phyloP scores from a whole-genome alignment of 495 filamentous ascomycete genomes.

The Tuber indicum region DNA sequence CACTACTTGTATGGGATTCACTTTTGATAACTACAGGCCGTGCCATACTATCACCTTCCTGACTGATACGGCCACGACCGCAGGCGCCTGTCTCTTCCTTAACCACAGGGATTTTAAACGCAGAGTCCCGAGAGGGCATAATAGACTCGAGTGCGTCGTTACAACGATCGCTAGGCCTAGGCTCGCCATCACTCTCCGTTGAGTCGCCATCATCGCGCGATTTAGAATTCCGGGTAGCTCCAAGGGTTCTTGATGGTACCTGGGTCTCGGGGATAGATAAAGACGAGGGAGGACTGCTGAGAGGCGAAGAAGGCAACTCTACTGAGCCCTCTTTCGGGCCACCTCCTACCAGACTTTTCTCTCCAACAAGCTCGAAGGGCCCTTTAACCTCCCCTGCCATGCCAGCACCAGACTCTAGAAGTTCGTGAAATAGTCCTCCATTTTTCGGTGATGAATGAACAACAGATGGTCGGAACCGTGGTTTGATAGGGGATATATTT shows the following conservation, averaged over 20 bases:
- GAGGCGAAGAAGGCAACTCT: slow-evolving; percentile 1
- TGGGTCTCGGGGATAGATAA: slow-evolving; percentile 25
- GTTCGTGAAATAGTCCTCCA: slow-evolving; percentile 17
- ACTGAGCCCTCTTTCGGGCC: neutral
- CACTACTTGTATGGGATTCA: slow-evolving; percentile 27
- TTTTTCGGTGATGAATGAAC: slow-evolving; percentile 8
- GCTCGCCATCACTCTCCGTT: slow-evolving; percentile 23
- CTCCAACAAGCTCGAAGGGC: neutral
- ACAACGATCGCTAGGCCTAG: neutral
- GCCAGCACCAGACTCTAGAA: neutral
- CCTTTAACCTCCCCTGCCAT: neutral
- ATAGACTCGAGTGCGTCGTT: neutral
- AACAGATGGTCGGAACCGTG: slow-evolving; percentile 9
- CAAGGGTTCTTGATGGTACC: neutral
- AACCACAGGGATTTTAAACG: slow-evolving; percentile 8
- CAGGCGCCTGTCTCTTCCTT: slow-evolving; percentile 12
- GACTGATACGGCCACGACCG: slow-evolving; percentile 1
- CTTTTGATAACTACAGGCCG: slow-evolving; percentile 38
- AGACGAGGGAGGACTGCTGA: slow-evolving; percentile 2
- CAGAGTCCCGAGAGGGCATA: neutral
- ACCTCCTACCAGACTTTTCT: neutral
- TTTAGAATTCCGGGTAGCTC: neutral
- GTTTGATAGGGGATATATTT: slow-evolving; percentile 26
- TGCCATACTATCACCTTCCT: slow-evolving; percentile 6
- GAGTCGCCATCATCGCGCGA: neutral